phyloP scores from a whole-genome alignment of 345 rosid genomes.

The Populus pruinosa region DNA sequence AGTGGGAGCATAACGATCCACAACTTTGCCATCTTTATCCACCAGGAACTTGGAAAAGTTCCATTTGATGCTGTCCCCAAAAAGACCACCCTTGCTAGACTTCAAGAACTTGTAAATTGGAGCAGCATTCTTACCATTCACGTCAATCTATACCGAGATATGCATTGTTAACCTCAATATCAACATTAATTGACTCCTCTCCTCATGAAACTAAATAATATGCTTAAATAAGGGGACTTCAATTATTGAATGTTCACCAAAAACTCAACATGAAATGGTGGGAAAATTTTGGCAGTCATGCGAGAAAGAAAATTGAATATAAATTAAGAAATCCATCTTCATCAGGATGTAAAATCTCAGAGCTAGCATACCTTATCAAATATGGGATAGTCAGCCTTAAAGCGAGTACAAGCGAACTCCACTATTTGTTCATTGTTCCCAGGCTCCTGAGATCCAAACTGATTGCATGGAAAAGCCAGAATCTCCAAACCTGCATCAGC shows the following conservation, averaged over 20 bases:
- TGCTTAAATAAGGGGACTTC: neutral
- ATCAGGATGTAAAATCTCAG: neutral
- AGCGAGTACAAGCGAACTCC: slow-evolving; percentile 35
- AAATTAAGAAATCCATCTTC: neutral
- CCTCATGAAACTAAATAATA: neutral
- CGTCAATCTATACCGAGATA: slow-evolving; percentile 56
- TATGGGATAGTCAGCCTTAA: slow-evolving; percentile 36
- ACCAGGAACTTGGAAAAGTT: slow-evolving; percentile 84
- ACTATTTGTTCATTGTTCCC: slow-evolving; percentile 31
- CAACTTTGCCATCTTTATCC: slow-evolving; percentile 69
- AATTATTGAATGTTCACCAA: neutral
- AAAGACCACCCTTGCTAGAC: slow-evolving; percentile 72
- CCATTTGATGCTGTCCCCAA: slow-evolving; percentile 80
- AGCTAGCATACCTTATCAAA: slow-evolving; percentile 28
- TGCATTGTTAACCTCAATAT: neutral
- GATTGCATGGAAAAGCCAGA: slow-evolving; percentile 36
- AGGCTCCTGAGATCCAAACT: slow-evolving; percentile 33
- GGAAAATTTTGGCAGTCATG: neutral
- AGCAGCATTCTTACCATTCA: slow-evolving; percentile 68
- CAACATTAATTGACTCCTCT: neutral
- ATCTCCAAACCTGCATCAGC: slow-evolving; percentile 27
- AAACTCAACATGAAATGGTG: neutral
- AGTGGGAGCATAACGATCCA: slow-evolving; percentile 86
- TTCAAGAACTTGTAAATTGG: slow-evolving; percentile 86
- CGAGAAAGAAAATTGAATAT: neutral